Conservation (phyloP, 352 stramenopile species). For the Globisporangium barbulae region DNA sequence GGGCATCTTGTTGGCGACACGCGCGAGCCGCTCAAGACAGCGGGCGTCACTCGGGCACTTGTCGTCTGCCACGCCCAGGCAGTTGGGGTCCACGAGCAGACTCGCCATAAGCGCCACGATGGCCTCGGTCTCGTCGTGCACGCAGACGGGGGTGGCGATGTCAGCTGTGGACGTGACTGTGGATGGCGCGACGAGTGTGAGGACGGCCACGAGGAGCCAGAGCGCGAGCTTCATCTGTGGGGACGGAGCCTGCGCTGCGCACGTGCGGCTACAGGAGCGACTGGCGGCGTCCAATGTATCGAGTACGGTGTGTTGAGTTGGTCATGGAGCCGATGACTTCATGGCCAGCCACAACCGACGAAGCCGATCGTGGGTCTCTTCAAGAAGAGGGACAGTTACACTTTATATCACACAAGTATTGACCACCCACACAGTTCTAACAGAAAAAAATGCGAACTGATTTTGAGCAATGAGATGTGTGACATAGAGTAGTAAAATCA, state of each 20-base stretch:
- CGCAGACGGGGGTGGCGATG: neutral
- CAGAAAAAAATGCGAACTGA: neutral
- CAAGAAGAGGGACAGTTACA: neutral
- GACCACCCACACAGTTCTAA: neutral
- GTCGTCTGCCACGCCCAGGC: slow-evolving; percentile 10
- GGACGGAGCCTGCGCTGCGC: neutral
- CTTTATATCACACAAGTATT: neutral
- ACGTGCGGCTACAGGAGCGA: neutral
- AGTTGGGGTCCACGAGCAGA: slow-evolving; percentile 9
- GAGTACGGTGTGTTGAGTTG: no score
- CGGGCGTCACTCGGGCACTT: slow-evolving; percentile 1
- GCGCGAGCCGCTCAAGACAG: slow-evolving; percentile 5
- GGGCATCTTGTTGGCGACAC: slow-evolving; percentile 10
- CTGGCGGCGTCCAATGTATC: neutral
- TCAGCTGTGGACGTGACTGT: neutral
- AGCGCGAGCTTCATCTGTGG: neutral
- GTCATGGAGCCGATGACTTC: no score
- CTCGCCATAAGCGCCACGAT: slow-evolving; percentile 10
- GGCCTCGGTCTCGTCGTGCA: slow-evolving; percentile 4
- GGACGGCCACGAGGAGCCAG: neutral
- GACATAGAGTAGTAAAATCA: neutral
- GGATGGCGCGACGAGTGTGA: neutral
- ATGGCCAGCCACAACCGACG: no score
- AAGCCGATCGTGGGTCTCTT: no score
- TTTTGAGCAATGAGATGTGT: neutral